These are phyloP conservation scores for Claviceps citrina DNA, from an alignment of 2,329 filamentous ascomycete species.

Conservation along the genomic window DNA sequence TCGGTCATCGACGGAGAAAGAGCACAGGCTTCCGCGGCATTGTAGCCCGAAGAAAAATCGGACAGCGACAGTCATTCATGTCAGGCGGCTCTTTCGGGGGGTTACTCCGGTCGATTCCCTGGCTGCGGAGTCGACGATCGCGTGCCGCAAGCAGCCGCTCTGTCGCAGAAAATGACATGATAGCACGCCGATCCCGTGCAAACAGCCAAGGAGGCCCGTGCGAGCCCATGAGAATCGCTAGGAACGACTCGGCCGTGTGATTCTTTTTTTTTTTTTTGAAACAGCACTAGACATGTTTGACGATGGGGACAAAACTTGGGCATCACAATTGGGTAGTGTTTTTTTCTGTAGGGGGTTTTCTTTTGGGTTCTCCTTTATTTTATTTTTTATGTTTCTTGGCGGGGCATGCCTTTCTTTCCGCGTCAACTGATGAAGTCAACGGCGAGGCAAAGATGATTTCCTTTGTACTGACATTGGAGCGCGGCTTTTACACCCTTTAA, in stretches of 20 bases:
- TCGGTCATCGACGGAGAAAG: conserved; percentile 33
- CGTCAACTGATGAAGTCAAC: too few species aligned
- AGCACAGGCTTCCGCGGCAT: conserved; percentile 49
- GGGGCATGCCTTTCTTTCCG: too few species aligned
- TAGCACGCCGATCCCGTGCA: not conserved
- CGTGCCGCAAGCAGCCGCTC: conserved; percentile 6
- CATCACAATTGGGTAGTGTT: not conserved
- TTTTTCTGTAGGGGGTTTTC: not conserved
- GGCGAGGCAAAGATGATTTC: too few species aligned
- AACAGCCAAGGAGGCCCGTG: not conserved
- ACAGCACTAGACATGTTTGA: not conserved
- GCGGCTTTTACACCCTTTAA: too few species aligned
- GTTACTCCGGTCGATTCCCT: conserved; percentile 35
- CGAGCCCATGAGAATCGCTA: not conserved
- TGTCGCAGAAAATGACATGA: conserved; percentile 1
- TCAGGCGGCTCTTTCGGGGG: conserved; percentile 37
- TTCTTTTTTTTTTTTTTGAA: not conserved
- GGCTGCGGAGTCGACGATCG: conserved; percentile 27
- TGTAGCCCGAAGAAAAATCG: conserved; percentile 32
- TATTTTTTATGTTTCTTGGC: not conserved
- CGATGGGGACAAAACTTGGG: not conserved
- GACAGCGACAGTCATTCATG: conserved; percentile 24
- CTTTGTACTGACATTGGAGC: too few species aligned
- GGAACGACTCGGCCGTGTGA: conserved; percentile 21
- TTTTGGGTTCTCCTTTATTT: not conserved